Percentiles rank a stretch among this genome's conserved stretches.
Evolutionary conservation across 768 basidiomycete genomes (phyloP).

Genomic region (Psilocybe azurescens): DNA sequence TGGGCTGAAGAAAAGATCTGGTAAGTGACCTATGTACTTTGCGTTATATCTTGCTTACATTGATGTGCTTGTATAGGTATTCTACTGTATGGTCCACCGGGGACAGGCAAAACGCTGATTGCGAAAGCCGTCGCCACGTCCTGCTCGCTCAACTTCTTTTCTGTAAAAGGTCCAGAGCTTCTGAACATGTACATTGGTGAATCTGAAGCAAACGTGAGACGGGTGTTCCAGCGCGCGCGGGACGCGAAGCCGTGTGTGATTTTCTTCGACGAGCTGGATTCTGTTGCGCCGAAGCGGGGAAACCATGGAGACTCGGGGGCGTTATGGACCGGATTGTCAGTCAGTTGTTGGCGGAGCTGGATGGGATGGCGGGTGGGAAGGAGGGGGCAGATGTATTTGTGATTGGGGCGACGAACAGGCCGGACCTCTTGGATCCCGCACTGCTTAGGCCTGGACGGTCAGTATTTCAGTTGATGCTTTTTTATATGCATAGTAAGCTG

Average conservation of each 20-base stretch:
- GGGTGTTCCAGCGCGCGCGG: constrained; percentile 88
- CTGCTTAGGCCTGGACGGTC: constrained; percentile 87
- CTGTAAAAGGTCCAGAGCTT: constrained; percentile 95
- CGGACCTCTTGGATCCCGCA: constrained; percentile 90
- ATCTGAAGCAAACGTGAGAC: constrained; percentile 95
- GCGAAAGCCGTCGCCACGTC: constrained; percentile 97
- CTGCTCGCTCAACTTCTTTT: constrained; percentile 94
- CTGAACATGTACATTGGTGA: constrained; percentile 99
- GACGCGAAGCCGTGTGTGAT: constrained; percentile 95
- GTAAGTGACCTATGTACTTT: constrained; percentile 41
- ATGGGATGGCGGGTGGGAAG: constrained; percentile 78
- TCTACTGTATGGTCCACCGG: constrained; percentile 92
- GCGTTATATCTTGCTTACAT: no score
- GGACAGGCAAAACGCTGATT: constrained; percentile 93
- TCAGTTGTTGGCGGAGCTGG: constrained; percentile 91
- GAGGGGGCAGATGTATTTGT: constrained; percentile 84
- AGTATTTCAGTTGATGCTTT: constrained; percentile 37
- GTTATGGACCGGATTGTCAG: constrained; percentile 99
- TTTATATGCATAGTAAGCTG: neutral
- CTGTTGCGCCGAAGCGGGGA: constrained; percentile 92
- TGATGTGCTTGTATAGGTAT: constrained; percentile 57
- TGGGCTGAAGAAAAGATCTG: constrained; percentile 95
- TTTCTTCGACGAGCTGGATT: constrained; percentile 97
- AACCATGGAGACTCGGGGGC: constrained; percentile 94
- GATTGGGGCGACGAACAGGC: constrained; percentile 94